These are phyloP conservation scores for Lipomyces japonicus DNA, from an alignment of 805 yeast genomes.

Conservation along the genomic window DNA sequence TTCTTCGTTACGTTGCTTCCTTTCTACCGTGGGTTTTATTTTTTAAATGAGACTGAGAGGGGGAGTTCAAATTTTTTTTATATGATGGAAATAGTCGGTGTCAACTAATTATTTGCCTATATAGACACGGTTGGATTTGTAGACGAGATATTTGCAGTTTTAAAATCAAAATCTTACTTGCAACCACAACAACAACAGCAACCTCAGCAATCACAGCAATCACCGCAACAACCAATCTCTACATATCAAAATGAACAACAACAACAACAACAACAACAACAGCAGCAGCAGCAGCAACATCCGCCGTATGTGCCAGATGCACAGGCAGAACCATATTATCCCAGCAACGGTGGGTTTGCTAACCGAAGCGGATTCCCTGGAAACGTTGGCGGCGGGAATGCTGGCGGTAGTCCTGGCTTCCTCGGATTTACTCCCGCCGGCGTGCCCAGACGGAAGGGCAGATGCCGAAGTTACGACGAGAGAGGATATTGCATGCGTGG, in stretches of 20 bases:
- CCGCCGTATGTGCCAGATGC: background rate
- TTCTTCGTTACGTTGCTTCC: too few relatives aligned
- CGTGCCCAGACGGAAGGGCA: conserved; percentile 9
- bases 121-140: conserved; percentile 34
- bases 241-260: background rate
- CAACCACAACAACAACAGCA: background rate
- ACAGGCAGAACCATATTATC: background rate
- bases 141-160: conserved; percentile 35
- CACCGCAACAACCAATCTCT: conserved; percentile 2
- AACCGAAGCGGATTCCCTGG: background rate
- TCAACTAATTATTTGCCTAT: background rate
- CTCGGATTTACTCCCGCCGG: background rate
- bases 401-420: too few relatives aligned
- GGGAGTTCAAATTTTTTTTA: too few relatives aligned
- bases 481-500: conserved; percentile 26
- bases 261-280: conserved; percentile 2
- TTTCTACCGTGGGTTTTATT: too few relatives aligned
- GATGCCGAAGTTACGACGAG: conserved; percentile 24
- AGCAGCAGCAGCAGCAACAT: conserved; percentile 1
- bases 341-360: too few relatives aligned
- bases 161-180: conserved; percentile 25
- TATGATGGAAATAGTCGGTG: background rate
- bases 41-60: too few relatives aligned
- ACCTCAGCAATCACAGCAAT: background rate
- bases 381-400: background rate